phyloP scores from a whole-genome alignment of 306 rosid species.

The Acacia crassicarpa region DNA sequence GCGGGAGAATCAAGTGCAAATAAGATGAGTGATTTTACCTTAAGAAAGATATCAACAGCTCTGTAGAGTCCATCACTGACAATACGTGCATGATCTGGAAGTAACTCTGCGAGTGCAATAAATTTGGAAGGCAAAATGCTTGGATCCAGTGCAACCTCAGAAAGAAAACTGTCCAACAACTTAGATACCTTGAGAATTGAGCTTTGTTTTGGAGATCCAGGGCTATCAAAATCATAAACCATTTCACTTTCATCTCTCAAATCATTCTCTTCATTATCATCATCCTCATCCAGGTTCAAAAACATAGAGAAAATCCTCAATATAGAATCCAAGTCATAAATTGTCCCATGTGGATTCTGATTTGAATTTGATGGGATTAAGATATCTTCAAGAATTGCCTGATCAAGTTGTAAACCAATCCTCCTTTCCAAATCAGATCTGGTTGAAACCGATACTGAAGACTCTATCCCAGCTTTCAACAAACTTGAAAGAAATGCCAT shows the following conservation, averaged over 20 bases:
- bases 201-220: conserved; percentile 95
- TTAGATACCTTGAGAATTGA: conserved; percentile 92
- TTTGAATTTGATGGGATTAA: conserved; percentile 74
- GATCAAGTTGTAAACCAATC: conserved; percentile 91
- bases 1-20: background rate
- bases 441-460: conserved; percentile 76
- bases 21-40: conserved; percentile 48
- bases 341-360: conserved; percentile 55
- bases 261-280: conserved; percentile 66
- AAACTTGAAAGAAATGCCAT: conserved; percentile 95
- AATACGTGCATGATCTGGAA: conserved; percentile 91
- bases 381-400: conserved; percentile 96
- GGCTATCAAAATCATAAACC: conserved; percentile 87
- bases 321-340: conserved; percentile 80
- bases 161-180: conserved; percentile 77
- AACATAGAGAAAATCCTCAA: conserved; percentile 85
- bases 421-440: conserved; percentile 89
- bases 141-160: conserved; percentile 90
- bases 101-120: conserved; percentile 79
- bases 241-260: conserved; percentile 83
- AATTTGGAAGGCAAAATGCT: conserved; percentile 75
- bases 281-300: conserved; percentile 88
- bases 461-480: conserved; percentile 82
- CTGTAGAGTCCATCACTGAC: conserved; percentile 88
- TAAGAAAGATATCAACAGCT: conserved; percentile 91